Evolutionary conservation across 208 protist genomes (phyloP).

Genomic region (Cochliopodium minus): DNA sequence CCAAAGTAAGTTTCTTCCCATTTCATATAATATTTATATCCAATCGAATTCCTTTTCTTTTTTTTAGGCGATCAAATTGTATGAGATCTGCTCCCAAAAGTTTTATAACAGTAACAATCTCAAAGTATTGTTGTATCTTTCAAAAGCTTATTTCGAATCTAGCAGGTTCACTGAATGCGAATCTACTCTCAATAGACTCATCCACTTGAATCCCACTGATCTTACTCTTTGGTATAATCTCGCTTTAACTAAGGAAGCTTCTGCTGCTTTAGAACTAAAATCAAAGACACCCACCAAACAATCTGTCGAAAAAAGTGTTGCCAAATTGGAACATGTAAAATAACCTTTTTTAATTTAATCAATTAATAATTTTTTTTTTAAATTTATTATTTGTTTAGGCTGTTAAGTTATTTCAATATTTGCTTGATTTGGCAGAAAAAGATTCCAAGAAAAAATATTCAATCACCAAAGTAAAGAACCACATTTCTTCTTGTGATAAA

Average conservation of each 20-base stretch:
- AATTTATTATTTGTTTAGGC: no score
- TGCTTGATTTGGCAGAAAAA: no score
- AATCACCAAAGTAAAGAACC: not conserved
- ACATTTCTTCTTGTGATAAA: not conserved
- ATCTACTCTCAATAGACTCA: constrained; percentile 17
- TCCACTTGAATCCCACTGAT: constrained; percentile 17
- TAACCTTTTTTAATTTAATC: not conserved
- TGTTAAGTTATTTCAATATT: no score
- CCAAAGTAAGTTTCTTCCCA: no score
- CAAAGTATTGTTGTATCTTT: constrained; percentile 13
- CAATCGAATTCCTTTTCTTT: constrained; percentile 1
- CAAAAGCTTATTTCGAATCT: constrained; percentile 20
- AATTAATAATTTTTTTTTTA: no score
- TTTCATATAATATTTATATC: no score
- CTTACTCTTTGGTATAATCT: constrained; percentile 20
- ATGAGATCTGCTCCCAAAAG: constrained; percentile 23
- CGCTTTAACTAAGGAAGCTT: constrained; percentile 12
- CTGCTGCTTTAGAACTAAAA: no score
- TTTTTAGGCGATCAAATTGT: constrained; percentile 8
- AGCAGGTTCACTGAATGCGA: constrained; percentile 13
- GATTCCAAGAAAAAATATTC: not conserved
- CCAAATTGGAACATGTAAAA: not conserved
- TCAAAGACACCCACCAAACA: no score
- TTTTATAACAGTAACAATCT: constrained; percentile 16
- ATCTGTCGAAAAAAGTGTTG: not conserved